These are phyloP conservation scores for Eucalyptus marginata DNA, from an alignment of 345 rosid species.

Conservation along the genomic window DNA sequence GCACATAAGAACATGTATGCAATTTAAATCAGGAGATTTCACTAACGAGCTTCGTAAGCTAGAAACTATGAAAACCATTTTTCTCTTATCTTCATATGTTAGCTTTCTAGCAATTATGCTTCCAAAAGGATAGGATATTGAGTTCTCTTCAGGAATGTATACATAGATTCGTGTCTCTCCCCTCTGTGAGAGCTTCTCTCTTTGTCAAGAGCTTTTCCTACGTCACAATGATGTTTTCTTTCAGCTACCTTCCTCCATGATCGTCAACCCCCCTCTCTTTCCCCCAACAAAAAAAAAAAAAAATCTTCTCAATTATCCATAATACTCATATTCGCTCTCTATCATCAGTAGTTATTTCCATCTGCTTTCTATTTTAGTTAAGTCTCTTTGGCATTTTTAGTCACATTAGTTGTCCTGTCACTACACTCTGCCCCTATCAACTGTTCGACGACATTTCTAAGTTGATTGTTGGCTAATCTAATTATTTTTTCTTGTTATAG, in stretches of 20 bases:
- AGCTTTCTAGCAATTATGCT: neutral
- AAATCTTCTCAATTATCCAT: neutral
- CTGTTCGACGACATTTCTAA: neutral
- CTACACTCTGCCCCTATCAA: neutral
- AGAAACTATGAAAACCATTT: accelerated
- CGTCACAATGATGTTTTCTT: too few species aligned
- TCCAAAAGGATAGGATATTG: neutral
- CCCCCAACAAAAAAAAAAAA: too few species aligned
- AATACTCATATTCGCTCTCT: neutral
- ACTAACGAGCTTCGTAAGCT: too few species aligned
- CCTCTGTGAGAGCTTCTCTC: too few species aligned
- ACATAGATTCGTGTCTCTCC: neutral
- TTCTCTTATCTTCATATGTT: neutral
- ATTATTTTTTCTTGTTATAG: neutral
- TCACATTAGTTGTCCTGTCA: neutral
- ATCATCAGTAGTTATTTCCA: neutral
- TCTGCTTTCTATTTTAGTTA: neutral
- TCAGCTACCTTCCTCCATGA: neutral
- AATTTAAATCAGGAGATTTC: too few species aligned
- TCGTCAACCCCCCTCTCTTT: too few species aligned
- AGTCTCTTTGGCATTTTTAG: neutral
- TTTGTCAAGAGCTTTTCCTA: neutral
- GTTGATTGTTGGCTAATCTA: neutral
- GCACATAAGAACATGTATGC: neutral
- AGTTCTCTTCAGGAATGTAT: neutral